A percentile compares a stretch with the other conserved stretches of the same genome.
These are phyloP conservation scores for Salvia hispanica DNA, from an alignment of 257 asterid genomes.

Conservation along the genomic window DNA sequence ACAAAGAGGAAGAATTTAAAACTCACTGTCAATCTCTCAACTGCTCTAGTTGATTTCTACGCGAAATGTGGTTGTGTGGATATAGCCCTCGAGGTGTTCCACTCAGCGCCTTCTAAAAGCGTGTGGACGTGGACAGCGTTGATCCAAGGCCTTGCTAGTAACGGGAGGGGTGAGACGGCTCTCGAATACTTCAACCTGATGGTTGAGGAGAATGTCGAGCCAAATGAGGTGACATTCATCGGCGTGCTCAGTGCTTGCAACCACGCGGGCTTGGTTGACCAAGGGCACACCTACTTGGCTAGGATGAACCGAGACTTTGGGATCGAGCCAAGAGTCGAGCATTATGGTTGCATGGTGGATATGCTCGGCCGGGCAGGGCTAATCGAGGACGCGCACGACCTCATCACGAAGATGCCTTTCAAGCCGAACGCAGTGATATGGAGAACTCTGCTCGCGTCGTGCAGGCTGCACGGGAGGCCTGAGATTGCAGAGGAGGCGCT, in stretches of 20 bases:
- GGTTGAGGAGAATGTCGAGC: slow-evolving; percentile 38
- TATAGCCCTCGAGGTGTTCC: slow-evolving; percentile 41
- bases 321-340: slow-evolving; percentile 50
- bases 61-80: slow-evolving; percentile 51
- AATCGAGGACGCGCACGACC: slow-evolving; percentile 42
- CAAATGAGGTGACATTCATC: slow-evolving; percentile 49
- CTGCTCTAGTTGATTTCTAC: slow-evolving; percentile 50
- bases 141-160: slow-evolving; percentile 54
- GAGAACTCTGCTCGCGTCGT: slow-evolving; percentile 54
- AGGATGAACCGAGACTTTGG: slow-evolving; percentile 45
- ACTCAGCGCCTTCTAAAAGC: slow-evolving; percentile 36
- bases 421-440: slow-evolving; percentile 51
- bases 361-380: slow-evolving; percentile 51
- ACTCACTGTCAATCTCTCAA: slow-evolving; percentile 42
- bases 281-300: slow-evolving; percentile 35
- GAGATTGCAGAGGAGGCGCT: slow-evolving; percentile 56
- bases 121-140: slow-evolving; percentile 53
- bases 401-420: slow-evolving; percentile 47
- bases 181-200: slow-evolving; percentile 40
- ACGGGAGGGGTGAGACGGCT: slow-evolving; percentile 43
- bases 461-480: slow-evolving; percentile 41
- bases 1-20: slow-evolving; percentile 40
- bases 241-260: slow-evolving; percentile 53
- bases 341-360: slow-evolving; percentile 56
- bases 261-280: slow-evolving; percentile 48